phyloP scores from a whole-genome alignment of 352 stramenopile species.

The Saprolegnia parasitica region DNA sequence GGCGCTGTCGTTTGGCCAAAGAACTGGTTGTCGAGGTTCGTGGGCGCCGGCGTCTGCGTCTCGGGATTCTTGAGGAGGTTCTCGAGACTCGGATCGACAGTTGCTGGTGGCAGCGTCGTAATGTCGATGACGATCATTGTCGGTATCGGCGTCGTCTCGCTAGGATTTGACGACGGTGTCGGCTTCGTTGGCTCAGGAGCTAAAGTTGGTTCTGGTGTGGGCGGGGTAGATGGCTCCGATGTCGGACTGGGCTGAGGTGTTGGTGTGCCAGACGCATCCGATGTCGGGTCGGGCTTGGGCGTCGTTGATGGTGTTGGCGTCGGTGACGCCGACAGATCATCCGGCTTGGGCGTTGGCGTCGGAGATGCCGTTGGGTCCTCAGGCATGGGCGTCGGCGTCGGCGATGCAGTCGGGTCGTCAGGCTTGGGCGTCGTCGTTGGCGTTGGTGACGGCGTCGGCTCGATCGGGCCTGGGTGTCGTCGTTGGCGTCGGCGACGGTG shows the following conservation, averaged over 20 bases:
- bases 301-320: neutral
- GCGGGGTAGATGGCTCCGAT: neutral
- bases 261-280: too few relatives aligned
- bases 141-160: neutral
- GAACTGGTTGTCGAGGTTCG: neutral
- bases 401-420: neutral
- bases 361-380: neutral
- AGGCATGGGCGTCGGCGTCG: neutral
- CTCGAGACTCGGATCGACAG: neutral
- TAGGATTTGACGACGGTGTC: neutral
- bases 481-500: neutral
- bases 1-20: neutral
- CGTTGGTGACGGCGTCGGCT: neutral
- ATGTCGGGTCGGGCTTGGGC: neutral
- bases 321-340: neutral
- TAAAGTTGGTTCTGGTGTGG: neutral
- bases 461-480: neutral
- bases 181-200: neutral
- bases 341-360: neutral
- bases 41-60: neutral
- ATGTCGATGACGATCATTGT: neutral
- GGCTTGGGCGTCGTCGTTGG: neutral
- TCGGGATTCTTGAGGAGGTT: neutral
- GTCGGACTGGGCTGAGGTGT: too few relatives aligned
- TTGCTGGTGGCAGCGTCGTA: neutral